These are phyloP conservation scores for Bryopsis sp. DNA, from an alignment of 139 green algal genomes.

Conservation along the genomic window DNA sequence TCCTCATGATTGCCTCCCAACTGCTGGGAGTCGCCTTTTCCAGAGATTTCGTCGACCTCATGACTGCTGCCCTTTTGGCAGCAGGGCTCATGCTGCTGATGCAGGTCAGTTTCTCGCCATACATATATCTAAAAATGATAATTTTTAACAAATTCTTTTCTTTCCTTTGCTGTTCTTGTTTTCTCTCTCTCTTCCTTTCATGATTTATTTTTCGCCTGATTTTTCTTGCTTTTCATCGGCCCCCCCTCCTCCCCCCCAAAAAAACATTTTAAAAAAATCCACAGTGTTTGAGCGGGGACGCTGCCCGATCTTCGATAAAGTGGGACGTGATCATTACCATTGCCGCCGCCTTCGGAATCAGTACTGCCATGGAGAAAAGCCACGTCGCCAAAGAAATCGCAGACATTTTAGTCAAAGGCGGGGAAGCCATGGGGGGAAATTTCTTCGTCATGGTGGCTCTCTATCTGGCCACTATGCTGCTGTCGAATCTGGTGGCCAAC, in stretches of 20 bases:
- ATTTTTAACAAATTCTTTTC: too few relatives aligned
- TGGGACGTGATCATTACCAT: constrained; percentile 53
- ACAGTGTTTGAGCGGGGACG: constrained; percentile 24
- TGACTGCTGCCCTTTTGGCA: constrained; percentile 8
- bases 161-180: too few relatives aligned
- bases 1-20: constrained; percentile 8
- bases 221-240: too few relatives aligned
- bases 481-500: constrained; percentile 41
- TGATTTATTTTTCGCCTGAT: too few relatives aligned
- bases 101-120: too few relatives aligned
- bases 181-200: too few relatives aligned
- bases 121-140: too few relatives aligned
- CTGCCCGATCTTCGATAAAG: constrained; percentile 34
- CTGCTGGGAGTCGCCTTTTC: constrained; percentile 11
- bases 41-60: constrained; percentile 4
- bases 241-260: too few relatives aligned
- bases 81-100: constrained; percentile 7
- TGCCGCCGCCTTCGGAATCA: constrained; percentile 50
- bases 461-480: constrained; percentile 44
- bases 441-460: constrained; percentile 33
- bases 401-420: constrained; percentile 26
- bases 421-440: constrained; percentile 31
- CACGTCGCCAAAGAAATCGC: constrained; percentile 35
- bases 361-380: constrained; percentile 35
- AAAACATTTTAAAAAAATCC: too few relatives aligned